Conservation (phyloP, 2,329 filamentous ascomycete genomes). For the Cytospora piceicola region DNA sequence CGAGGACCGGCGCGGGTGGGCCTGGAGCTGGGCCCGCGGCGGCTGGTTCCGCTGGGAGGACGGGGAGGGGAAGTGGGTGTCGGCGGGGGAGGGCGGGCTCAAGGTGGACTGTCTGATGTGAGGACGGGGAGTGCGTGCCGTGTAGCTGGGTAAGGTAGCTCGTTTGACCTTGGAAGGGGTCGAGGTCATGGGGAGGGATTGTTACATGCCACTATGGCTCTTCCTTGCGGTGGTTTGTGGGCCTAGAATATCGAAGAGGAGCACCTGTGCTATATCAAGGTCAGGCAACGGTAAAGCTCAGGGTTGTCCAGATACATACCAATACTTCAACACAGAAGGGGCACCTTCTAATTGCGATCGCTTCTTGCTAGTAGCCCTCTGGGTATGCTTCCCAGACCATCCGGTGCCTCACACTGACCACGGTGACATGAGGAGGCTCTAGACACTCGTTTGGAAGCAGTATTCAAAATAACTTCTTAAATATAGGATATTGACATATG, state of each 20-base stretch:
- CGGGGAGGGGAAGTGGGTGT: slow-evolving; percentile 8
- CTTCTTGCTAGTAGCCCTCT: no score
- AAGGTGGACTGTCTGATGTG: slow-evolving; percentile 15
- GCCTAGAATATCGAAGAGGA: no score
- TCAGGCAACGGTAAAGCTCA: no score
- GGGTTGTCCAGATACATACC: no score
- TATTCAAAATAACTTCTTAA: neutral
- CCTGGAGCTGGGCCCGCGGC: slow-evolving; percentile 16
- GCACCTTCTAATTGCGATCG: no score
- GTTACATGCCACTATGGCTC: neutral
- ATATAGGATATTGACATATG: neutral
- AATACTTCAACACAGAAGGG: no score
- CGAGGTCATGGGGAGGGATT: no score
- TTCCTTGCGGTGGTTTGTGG: no score
- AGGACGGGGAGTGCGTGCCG: no score
- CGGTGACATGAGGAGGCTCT: neutral
- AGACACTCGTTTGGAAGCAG: neutral
- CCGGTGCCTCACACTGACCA: neutral
- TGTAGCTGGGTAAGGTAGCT: no score
- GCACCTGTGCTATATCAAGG: no score
- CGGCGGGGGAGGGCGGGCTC: neutral
- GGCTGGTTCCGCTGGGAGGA: slow-evolving; percentile 25
- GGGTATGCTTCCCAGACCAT: neutral
- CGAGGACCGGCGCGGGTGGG: slow-evolving; percentile 13
- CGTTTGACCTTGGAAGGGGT: no score